These are phyloP conservation scores for Usnea hakonensis DNA, from an alignment of 495 filamentous ascomycete genomes.

Conservation along the genomic window DNA sequence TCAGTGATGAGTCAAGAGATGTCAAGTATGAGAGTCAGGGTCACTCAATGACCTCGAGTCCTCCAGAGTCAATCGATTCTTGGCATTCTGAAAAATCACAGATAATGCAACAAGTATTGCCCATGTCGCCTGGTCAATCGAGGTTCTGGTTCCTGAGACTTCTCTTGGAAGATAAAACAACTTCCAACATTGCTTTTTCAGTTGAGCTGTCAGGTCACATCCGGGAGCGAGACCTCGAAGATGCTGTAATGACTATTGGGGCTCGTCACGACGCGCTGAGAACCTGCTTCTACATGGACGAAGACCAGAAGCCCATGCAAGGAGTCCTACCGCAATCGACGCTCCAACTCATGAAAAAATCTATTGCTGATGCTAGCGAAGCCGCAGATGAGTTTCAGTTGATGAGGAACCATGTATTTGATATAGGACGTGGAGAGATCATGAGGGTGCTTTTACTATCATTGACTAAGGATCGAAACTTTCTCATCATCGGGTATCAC, in stretches of 20 bases:
- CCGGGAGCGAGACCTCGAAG: constrained; percentile 22
- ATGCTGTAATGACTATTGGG: constrained; percentile 29
- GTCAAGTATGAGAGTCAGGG: no score
- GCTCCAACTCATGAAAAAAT: not conserved
- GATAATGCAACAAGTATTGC: not conserved
- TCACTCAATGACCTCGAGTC: no score
- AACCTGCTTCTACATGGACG: constrained; percentile 32
- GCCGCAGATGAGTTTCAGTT: not conserved
- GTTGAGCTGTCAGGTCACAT: constrained; percentile 10
- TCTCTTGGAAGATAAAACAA: constrained; percentile 29
- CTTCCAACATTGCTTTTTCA: constrained; percentile 28
- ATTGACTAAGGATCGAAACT: not conserved
- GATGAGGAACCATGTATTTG: constrained; percentile 19
- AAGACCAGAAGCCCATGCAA: constrained; percentile 22
- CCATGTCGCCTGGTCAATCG: constrained; percentile 35
- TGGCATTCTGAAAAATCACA: not conserved
- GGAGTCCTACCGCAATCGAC: constrained; percentile 8
- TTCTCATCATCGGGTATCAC: constrained; percentile 25
- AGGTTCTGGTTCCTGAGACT: constrained; percentile 39
- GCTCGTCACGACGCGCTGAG: constrained; percentile 39
- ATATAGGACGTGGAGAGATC: constrained; percentile 19
- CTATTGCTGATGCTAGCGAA: not conserved
- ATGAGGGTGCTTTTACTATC: constrained; percentile 11
- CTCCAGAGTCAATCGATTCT: not conserved
- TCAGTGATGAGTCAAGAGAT: no score